Evolutionary conservation across 2,329 filamentous ascomycete species (phyloP), one percentile per base, ranked within the genome.

Genomic region (Penicillium glabrum): DNA sequence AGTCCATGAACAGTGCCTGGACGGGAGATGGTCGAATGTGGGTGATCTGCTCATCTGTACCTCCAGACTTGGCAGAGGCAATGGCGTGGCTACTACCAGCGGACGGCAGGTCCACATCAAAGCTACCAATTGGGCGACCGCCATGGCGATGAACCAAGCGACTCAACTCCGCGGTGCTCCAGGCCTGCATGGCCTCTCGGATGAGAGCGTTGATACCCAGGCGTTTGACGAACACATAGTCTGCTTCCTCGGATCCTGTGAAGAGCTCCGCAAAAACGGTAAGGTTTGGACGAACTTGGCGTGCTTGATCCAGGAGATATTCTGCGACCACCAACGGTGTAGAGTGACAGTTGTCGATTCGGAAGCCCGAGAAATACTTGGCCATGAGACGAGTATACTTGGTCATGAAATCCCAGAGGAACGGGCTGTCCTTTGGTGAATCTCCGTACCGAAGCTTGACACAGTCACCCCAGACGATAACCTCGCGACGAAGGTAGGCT

Each of bases 391-490:
- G 87, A 4, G 93, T 96, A 72, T 99, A 99, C 65, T 89, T 86
- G 37, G 90, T 90, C 92, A 99, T 99, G 72, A 91, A 91, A 9
- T 96, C 87, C 95, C 95, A 99, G 9, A 99, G 80, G 79, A 87
- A 99, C 0, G 95, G 93, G 67, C 89, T 98, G 72, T 98, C 95
- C 52, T 93, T 77, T 0, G 89, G 89, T 0, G 86, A 82, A 26
- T 80, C 82, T 33, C 95, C 95, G 70, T 98, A 99, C 19, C 95
- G 88, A 52, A 99, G 83, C 79, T 99, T 99, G 61, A 98, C 95
- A 72, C 96, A 99, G 72, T 99, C 95, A 14, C 93, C 93, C 95
- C 95, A 99, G 29, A 97, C 90, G 64, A 99, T 98, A 59, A 99
- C 91, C 74, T 99, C 92, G 64, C 95, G 86, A 51, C 91, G 86